Conservation (phyloP, 192 early-diverging fungal genomes). For the Chytriomyces confervae region DNA sequence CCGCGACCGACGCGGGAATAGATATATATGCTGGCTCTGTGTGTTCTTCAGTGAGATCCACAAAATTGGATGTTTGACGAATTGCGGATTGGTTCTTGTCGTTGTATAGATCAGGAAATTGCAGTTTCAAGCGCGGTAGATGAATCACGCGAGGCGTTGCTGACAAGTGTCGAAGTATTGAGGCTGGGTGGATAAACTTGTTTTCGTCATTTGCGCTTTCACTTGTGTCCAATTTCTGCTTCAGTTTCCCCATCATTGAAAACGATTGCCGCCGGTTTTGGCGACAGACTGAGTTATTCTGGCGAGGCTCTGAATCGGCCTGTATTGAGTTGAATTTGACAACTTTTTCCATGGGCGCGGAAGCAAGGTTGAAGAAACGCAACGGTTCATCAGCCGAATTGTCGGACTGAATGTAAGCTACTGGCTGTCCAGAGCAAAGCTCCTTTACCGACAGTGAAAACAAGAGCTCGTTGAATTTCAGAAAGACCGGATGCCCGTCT, state of each 20-base stretch:
- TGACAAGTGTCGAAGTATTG: background rate
- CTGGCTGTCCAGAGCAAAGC: background rate
- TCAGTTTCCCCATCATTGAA: no score
- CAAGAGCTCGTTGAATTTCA: background rate
- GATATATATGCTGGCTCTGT: background rate
- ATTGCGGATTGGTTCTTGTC: background rate
- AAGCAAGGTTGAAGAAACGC: no score
- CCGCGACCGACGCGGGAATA: slow-evolving; percentile 17
- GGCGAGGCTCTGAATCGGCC: no score
- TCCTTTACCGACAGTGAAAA: background rate
- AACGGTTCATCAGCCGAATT: no score
- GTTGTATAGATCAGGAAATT: background rate
- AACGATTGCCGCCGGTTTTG: no score
- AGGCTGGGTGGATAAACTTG: background rate
- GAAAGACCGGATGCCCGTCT: background rate
- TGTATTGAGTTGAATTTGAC: no score
- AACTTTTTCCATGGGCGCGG: no score
- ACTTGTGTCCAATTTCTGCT: no score
- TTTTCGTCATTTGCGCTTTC: background rate
- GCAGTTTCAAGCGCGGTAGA: background rate
- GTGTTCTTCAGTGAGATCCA: background rate
- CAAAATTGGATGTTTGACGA: background rate
- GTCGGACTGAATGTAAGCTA: no score
- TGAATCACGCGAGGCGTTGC: background rate
- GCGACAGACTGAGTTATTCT: no score